Evolutionary conservation across 75 land plant genomes (phyloP), one percentile per base, ranked within the genome.

Genomic region (Selaginella moellendorffii): DNA sequence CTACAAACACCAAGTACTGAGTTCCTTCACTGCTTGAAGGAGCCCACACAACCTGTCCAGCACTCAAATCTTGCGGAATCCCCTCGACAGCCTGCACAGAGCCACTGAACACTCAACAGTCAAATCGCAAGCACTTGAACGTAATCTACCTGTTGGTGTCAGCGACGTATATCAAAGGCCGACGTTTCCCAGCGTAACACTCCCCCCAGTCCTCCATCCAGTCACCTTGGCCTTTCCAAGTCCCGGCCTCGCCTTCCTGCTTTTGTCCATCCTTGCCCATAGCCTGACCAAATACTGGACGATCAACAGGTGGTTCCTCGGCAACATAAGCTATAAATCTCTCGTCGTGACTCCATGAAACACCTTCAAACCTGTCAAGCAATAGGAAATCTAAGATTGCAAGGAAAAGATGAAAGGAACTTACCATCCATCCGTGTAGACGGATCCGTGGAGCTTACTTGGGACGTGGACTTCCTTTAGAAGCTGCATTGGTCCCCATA

Each of bases 181-280:
- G 79, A 58, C 84, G 74, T 62, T 89, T 95, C 20, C 83, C 84
- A 0, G 87, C 68, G 56, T 95, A 95, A 23, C 86, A 70, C 76
- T 95, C 99, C 26, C 98, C 99, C 99, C 99, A 95, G 53, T 83
- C 78, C 60, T 95, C 99, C 61, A 78, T 69, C 87, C 87, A 95
- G 29, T 89, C 96, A 28, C 99, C 99, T 72, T 80, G 91, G 22
- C 99, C 96, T 76, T 86, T 95, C 99, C 99, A 95, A 61, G 68
- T 82, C 19, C 76, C 68, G 29, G 67, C 63, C n/a, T 56, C 24
- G 9, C 59, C 59, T 30, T 86, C 91, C 68, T 83, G 76, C 2
- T 83, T 79, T 68, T 68, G 77, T 25, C 83, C 85, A 18, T 68
- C 64, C 62, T 30, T 52, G 27, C 64, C 60, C 17, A 30, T 25